Evolutionary conservation across 2,329 filamentous ascomycete species (phyloP), one percentile per base, ranked within the genome.

Genomic region (Talaromyces sp.): DNA sequence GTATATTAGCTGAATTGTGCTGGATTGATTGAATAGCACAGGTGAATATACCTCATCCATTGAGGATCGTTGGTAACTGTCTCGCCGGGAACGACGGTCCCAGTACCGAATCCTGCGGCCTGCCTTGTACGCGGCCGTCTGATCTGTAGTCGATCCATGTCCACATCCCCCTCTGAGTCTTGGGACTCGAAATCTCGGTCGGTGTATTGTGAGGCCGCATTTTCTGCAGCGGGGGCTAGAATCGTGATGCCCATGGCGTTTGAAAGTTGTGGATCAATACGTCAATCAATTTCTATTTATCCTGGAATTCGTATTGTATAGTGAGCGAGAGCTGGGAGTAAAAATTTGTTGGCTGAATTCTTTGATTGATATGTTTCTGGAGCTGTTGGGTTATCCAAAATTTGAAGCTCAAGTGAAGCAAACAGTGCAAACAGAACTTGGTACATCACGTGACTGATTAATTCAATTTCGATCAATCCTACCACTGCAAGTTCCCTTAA

Each of bases 41-140:
- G 5, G 16, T 33, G 35, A 41, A 69, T 72, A 31, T 43, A 78
- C 76, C 76, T 88, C 94, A 98, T 98, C 92, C 92, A 98, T 83
- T 97, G 93, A n/a, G 92, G 86, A 78, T 97, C 93, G 69, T 89
- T 86, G 11, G 94, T 97, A 71, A 98, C 91, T 67, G 90, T 81
- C 75, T 96, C 91, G 73, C 94, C 95, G 0, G 94, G 94, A 0
- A 93, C 97, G 70, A 97, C 89, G 70, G 97, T 90, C 52, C 79
- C 78, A 41, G 76, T 78, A 27, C 73, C 69, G 27, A 59, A 61
- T 45, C 57, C 61, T 7, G 27, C 45, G 27, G 41, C 52, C 37
- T 60, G 50, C 43, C 37, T 27, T 2, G 62, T 43, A 58, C 64
- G 64, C 22, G 64, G 59, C 14, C 64, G 64, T 81, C 82, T 62